Evolutionary conservation across 495 filamentous ascomycete species (phyloP).

Genomic region (Polyplosphaeria fusca): DNA sequence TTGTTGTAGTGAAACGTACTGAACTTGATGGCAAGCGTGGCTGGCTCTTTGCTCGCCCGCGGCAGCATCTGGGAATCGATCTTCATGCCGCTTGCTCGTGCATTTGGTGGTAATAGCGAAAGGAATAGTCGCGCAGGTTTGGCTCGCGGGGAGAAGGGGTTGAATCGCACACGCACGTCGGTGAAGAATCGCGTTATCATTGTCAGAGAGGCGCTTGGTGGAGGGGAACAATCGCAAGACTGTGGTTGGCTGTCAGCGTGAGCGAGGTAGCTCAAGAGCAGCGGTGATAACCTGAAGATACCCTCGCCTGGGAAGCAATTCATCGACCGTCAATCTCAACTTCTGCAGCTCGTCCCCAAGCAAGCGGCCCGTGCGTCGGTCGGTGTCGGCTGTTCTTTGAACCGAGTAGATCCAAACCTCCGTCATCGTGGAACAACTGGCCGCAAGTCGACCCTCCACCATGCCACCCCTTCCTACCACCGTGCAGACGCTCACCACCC

Average conservation of each 20-base stretch:
- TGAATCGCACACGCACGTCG: slow-evolving; percentile 78
- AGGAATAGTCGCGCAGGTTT: slow-evolving; percentile 85
- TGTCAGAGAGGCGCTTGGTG: slow-evolving; percentile 31
- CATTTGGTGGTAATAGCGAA: slow-evolving; percentile 76
- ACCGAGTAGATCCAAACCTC: slow-evolving; percentile 2
- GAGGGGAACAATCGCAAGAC: no score
- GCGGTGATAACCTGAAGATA: no score
- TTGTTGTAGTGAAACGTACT: slow-evolving; percentile 54
- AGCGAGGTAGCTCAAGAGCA: no score
- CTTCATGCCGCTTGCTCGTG: slow-evolving; percentile 64
- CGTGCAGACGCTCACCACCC: slow-evolving; percentile 59
- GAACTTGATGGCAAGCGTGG: slow-evolving; percentile 72
- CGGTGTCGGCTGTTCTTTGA: slow-evolving; percentile 10
- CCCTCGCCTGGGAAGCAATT: no score
- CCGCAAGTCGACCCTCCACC: slow-evolving; percentile 2
- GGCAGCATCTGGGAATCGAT: slow-evolving; percentile 78
- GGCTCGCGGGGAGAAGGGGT: slow-evolving; percentile 75
- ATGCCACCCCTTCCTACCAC: slow-evolving; percentile 49
- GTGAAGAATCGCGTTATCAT: slow-evolving; percentile 92
- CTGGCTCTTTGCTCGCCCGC: slow-evolving; percentile 54
- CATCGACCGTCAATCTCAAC: no score
- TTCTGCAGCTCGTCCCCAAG: neutral
- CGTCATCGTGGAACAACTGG: slow-evolving; percentile 12
- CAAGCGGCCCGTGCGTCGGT: slow-evolving; percentile 14
- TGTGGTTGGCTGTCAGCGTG: no score